A percentile compares a stretch with the other conserved stretches of the same genome.
Evolutionary conservation across 371 early-diverging fungal species (phyloP).

Genomic region (Syncephalastrum contaminatum): DNA sequence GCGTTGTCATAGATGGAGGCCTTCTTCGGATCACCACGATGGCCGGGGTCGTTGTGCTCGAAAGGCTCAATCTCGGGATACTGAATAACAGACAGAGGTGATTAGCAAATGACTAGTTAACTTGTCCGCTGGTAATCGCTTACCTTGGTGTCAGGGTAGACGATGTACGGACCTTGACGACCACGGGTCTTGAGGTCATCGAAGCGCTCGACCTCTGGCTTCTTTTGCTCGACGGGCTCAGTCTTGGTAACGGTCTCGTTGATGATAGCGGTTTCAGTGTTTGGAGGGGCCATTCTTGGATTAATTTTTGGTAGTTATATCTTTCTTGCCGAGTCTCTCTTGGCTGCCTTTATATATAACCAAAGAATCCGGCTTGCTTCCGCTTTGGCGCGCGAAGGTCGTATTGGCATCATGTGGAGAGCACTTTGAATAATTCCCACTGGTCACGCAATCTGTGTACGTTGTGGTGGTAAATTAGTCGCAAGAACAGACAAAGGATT

Average conservation of each 20-base stretch:
- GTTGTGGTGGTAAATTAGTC: too few relatives aligned
- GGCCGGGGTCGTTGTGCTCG: slow-evolving; percentile 43
- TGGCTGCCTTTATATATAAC: too few relatives aligned
- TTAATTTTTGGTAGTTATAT: too few relatives aligned
- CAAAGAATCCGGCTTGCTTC: too few relatives aligned
- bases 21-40: slow-evolving; percentile 58
- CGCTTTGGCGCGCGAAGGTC: too few relatives aligned
- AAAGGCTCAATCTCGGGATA: slow-evolving; percentile 33
- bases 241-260: slow-evolving; percentile 15
- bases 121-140: background rate
- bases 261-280: slow-evolving; percentile 8
- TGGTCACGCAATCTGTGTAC: too few relatives aligned
- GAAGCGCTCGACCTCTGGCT: slow-evolving; percentile 37
- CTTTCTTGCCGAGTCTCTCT: too few relatives aligned
- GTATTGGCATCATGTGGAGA: too few relatives aligned
- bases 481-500: too few relatives aligned
- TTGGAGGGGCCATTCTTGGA: slow-evolving; percentile 13
- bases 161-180: slow-evolving; percentile 38
- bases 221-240: slow-evolving; percentile 24
- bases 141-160: slow-evolving; percentile 39
- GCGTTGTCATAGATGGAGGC: slow-evolving; percentile 55
- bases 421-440: too few relatives aligned
- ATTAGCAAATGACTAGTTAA: background rate
- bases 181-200: slow-evolving; percentile 30
- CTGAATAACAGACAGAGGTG: slow-evolving; percentile 6